phyloP scores from a whole-genome alignment of 768 basidiomycete genomes.

The Rubroboletus pulcherrimus region DNA sequence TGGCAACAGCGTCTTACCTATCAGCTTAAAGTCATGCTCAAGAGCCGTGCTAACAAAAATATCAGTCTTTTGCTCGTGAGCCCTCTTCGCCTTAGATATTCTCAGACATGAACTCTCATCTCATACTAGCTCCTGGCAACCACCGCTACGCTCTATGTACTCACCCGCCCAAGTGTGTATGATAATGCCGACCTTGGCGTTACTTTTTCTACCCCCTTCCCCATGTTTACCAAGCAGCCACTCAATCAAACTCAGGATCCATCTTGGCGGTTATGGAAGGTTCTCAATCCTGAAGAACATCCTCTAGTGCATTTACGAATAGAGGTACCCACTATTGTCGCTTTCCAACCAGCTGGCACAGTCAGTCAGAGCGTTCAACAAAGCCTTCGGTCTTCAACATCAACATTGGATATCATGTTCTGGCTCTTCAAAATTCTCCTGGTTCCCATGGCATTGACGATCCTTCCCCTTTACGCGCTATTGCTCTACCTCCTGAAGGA shows the following conservation, averaged over 20 bases:
- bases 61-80: constrained; percentile 76
- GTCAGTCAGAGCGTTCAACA: constrained; percentile 24
- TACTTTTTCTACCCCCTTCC: constrained; percentile 21
- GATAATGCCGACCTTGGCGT: constrained; percentile 22
- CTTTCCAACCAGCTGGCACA: constrained; percentile 48
- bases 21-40: constrained; percentile 43
- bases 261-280: constrained; percentile 71
- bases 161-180: constrained; percentile 51
- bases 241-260: constrained; percentile 39
- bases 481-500: constrained; percentile 87
- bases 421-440: constrained; percentile 83
- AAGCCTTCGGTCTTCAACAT: constrained; percentile 42
- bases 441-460: constrained; percentile 79
- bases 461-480: constrained; percentile 66
- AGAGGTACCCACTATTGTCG: constrained; percentile 74
- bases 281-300: constrained; percentile 66
- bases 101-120: background rate
- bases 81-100: background rate
- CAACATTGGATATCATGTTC: constrained; percentile 53
- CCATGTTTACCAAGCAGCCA: constrained; percentile 33
- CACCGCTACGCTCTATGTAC: constrained; percentile 69
- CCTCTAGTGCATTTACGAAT: constrained; percentile 72
- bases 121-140: constrained; percentile 65
- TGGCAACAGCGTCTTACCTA: constrained; percentile 32
- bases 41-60: constrained; percentile 69